Evolutionary conservation across 1,284 basidiomycete species (phyloP).

Genomic region (Puccinia polysora): DNA sequence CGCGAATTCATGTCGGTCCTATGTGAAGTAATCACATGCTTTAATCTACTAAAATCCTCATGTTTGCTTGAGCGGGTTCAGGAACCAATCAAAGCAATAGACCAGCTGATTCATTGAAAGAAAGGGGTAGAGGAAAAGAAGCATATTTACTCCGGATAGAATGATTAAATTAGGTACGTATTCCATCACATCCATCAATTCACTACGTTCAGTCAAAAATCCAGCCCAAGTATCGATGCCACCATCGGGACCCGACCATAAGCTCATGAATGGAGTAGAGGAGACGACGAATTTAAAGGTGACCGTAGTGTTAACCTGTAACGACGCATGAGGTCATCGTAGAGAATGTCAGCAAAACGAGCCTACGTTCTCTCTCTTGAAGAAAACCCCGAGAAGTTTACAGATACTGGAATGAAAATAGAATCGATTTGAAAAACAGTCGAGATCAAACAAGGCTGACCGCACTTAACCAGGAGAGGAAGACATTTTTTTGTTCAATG

Average conservation of each 20-base stretch:
- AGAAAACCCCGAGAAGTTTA: too few species aligned
- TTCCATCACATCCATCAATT: conserved; percentile 61
- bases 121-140: background rate
- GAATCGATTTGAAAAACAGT: background rate
- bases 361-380: too few species aligned
- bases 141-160: conserved; percentile 51
- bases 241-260: conserved; percentile 67
- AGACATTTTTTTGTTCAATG: conserved; percentile 62
- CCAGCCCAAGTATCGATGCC: conserved; percentile 63
- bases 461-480: conserved; percentile 65
- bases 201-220: conserved; percentile 62
- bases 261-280: conserved; percentile 70
- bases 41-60: too few species aligned
- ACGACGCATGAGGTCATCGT: conserved; percentile 3
- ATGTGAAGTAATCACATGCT: too few species aligned
- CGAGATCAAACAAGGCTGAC: conserved; percentile 52
- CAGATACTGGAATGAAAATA: background rate
- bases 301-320: conserved; percentile 65
- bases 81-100: too few species aligned
- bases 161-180: conserved; percentile 63
- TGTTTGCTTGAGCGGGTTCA: too few species aligned
- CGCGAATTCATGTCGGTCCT: conserved; percentile 74
- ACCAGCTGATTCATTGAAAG: background rate
- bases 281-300: conserved; percentile 76
- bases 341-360: background rate